Evolutionary conservation across 1,284 basidiomycete genomes (phyloP), one percentile per base, ranked within the genome.

Genomic region (Blastosporella zonata): DNA sequence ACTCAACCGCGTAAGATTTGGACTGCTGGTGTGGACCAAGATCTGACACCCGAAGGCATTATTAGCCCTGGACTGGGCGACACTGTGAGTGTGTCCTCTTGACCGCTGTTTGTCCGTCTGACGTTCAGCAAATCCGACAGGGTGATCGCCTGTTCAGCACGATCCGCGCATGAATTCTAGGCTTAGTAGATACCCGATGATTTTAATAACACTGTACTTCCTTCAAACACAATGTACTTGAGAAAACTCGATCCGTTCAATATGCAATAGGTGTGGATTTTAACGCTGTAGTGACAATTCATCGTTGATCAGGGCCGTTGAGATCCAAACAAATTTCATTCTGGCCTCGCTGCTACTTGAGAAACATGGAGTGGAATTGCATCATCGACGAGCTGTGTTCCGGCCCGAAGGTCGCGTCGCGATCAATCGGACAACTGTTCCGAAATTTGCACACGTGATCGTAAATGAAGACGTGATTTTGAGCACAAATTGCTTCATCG

Each of bases 11-110:
- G 17, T 21, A 50, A 94, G 88, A 85, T 96, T 43, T 94, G 85
- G 83, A 84, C 85, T 29, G 90, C 88, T 20, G 89, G 81, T 0
- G 78, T 95, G 2, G 93, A 97, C 63, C 69, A 83, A 17, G 64
- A 75, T 2, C 66, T 96, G 56, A 93, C 90, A 1, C 49, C 58
- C 0, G 75, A 87, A 34, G 93, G 93, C 6, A 73, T 92, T 53
- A 88, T 96, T 53, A 78, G 73, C 13, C 93, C 93, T 7, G 93
- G 93, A n/a, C 73, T 95, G 36, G 93, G 93, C 3, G 92, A 95
- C 64, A 83, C 90, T 33, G 90, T 90, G 60, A 65, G 84, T 70
- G n/a, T 18, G 22, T 49, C 17, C 9, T 49, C 17, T 46, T 20
- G 12, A 23, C 23, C 10, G 22, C 35, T 17, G 15, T 12, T 20